Conservation (phyloP, 1,139 yeast species). For the Blastobotrys illinoisensis region DNA sequence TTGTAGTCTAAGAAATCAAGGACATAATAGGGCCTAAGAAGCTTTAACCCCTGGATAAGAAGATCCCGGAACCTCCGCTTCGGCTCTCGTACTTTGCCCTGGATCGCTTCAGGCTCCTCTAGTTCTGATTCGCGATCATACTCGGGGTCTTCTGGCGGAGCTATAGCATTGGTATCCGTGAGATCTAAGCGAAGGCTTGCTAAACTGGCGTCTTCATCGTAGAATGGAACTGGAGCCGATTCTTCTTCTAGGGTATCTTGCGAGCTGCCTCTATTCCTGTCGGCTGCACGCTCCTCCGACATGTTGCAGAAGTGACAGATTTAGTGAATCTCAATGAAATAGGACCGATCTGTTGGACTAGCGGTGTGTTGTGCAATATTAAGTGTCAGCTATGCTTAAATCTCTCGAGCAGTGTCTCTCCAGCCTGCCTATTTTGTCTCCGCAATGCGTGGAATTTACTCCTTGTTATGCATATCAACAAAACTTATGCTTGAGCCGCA, state of each 20-base stretch:
- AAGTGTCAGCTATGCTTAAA: too few species aligned
- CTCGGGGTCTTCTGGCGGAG: conserved; percentile 7
- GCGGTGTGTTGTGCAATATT: too few species aligned
- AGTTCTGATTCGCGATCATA: not conserved
- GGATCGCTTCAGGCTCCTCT: not conserved
- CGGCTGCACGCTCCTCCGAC: not conserved
- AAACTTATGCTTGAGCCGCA: not conserved
- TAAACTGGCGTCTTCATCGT: not conserved
- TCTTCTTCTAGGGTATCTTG: not conserved
- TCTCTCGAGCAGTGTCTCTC: not conserved
- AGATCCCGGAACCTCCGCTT: not conserved
- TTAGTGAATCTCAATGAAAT: not conserved
- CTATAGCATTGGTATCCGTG: conserved; percentile 6
- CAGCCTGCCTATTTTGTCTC: not conserved
- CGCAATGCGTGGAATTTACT: not conserved
- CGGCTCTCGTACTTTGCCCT: not conserved
- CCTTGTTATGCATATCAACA: not conserved
- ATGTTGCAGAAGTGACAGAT: not conserved
- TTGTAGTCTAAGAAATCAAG: conserved; percentile 26
- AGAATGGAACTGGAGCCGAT: not conserved
- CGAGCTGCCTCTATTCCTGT: not conserved
- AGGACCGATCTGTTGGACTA: not conserved
- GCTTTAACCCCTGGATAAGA: not conserved
- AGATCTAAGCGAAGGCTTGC: conserved; percentile 1
- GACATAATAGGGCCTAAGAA: conserved; percentile 25